Evolutionary conservation across 148 eudicot genomes (phyloP).

Genomic region (Spergularia marina): DNA sequence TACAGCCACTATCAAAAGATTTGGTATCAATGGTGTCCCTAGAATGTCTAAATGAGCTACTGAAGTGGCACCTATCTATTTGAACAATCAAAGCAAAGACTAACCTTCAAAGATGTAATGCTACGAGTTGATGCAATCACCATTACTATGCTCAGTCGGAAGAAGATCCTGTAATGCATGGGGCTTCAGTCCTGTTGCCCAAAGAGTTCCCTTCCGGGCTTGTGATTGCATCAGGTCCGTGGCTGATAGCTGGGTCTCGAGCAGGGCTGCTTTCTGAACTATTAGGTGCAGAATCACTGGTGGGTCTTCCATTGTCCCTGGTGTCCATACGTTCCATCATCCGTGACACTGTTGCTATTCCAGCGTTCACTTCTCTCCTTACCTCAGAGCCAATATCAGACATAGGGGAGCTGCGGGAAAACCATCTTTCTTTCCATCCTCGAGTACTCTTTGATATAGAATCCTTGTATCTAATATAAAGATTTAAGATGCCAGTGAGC

Average conservation of each 20-base stretch:
- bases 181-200: slow-evolving; percentile 34
- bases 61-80: not conserved
- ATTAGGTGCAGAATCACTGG: slow-evolving; percentile 36
- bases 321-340: slow-evolving; percentile 80
- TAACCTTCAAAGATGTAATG: slow-evolving; percentile 42
- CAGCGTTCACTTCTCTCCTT: slow-evolving; percentile 54
- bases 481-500: not conserved
- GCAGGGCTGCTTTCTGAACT: slow-evolving; percentile 40
- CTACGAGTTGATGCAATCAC: slow-evolving; percentile 33
- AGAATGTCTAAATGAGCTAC: not conserved
- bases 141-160: slow-evolving; percentile 31
- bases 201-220: slow-evolving; percentile 24
- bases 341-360: slow-evolving; percentile 58
- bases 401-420: slow-evolving; percentile 64
- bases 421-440: slow-evolving; percentile 92
- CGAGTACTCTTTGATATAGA: slow-evolving; percentile 79
- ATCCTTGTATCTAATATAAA: slow-evolving; percentile 61
- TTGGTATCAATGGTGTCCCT: slow-evolving; percentile 5
- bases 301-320: slow-evolving; percentile 37
- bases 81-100: slow-evolving; percentile 6
- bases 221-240: slow-evolving; percentile 18
- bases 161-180: slow-evolving; percentile 51
- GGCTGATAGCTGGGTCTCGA: slow-evolving; percentile 30
- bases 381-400: slow-evolving; percentile 59
- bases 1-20: no score